phyloP scores from a whole-genome alignment of 805 yeast species.

The Brettanomyces bruxellensis region DNA sequence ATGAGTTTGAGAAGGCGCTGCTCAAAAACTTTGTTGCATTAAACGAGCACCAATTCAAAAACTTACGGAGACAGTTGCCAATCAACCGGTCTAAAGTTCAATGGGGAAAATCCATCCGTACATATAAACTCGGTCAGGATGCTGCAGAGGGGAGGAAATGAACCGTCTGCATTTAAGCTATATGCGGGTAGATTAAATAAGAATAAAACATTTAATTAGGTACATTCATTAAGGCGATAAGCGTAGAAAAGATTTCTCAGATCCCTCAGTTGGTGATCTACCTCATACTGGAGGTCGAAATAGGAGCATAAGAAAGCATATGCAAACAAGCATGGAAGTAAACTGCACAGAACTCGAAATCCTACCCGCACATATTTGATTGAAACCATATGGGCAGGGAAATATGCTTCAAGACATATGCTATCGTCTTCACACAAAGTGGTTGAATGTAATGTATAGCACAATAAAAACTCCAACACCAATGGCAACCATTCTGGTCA shows the following conservation, averaged over 20 bases:
- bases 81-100: constrained; percentile 84
- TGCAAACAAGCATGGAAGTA: too few relatives aligned
- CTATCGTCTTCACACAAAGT: neutral
- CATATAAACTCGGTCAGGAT: constrained; percentile 78
- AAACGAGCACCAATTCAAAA: constrained; percentile 76
- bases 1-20: constrained; percentile 47
- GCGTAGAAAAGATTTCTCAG: neutral
- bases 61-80: constrained; percentile 83
- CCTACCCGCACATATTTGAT: too few relatives aligned
- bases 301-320: too few relatives aligned
- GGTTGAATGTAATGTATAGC: constrained; percentile 27
- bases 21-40: constrained; percentile 57
- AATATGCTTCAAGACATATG: too few relatives aligned
- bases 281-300: too few relatives aligned
- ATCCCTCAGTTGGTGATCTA: too few relatives aligned
- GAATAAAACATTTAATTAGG: neutral
- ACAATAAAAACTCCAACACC: constrained; percentile 48
- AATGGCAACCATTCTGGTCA: constrained; percentile 50
- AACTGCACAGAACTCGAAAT: too few relatives aligned
- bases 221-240: neutral
- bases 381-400: neutral
- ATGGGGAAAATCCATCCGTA: constrained; percentile 93
- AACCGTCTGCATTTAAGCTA: neutral
- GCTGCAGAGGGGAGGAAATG: constrained; percentile 30
- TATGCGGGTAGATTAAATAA: neutral